Evolutionary conservation across 2,329 filamentous ascomycete genomes (phyloP), one percentile per base, ranked within the genome.

Genomic region (Talaromyces sp.): DNA sequence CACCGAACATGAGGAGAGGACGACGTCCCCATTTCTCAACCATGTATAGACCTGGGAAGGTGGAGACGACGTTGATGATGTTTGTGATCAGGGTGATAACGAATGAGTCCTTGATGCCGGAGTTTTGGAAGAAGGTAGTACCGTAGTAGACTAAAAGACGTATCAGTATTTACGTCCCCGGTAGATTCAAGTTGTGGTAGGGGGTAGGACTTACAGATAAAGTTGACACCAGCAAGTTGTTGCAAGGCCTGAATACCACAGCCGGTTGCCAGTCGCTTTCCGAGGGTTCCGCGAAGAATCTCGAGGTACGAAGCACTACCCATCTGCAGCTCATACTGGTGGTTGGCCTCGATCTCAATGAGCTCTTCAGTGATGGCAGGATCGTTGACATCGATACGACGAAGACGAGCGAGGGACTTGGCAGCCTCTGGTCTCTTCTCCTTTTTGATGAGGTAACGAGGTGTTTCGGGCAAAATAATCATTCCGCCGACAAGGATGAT

Each of bases 311-410:
- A 65, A 4, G 72, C 66, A 3, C 62, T 66, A 43, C 73, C 74
- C 6, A 75, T 54, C 33, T 64, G 63, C 63, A 87, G 80, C 79
- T 96, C 91, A 70, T 91, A 91, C 74, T 90, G 88, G 73, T 93
- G 85, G 79, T 94, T 95, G 76, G 90, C 91, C 57, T 93, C 81
- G 62, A 96, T 90, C 78, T 95, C 90, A 32, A 87, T 80, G 41
- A 94, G 81, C 75, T 96, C 91, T 57, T 84, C 79, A 73, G 94
- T 85, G 70, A 85, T 89, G 56, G 86, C 82, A 16, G 87, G 90
- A 49, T 88, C 83, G 50, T 76, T 70, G 46, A 86, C 80, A 75
- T 94, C 64, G 43, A 67, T 85, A 52, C 88, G 88, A 66, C 90
- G 88, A 27, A 95, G 83, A 55, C 80, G 81, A 46, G 83, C 74